Percentiles rank a stretch among this genome's conserved stretches.
Evolutionary conservation across 2,329 filamentous ascomycete species (phyloP).

Genomic region (Ophiobolus disseminans): DNA sequence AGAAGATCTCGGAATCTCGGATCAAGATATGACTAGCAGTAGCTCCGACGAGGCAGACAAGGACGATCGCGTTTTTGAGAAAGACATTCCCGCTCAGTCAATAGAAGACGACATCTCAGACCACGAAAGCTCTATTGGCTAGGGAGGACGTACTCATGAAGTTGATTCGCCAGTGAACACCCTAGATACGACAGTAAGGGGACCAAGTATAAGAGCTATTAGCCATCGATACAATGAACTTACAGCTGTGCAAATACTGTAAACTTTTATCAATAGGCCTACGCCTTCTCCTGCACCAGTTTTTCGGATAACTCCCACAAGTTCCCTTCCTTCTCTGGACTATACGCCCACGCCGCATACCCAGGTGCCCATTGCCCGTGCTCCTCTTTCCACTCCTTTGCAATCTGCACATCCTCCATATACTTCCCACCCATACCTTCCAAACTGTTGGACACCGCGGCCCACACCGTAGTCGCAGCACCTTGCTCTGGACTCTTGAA

Average conservation of each 20-base stretch:
- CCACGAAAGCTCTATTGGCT: too few relatives aligned
- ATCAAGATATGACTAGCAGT: background rate
- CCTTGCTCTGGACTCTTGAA: slow-evolving; percentile 48
- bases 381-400: background rate
- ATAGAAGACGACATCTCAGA: background rate
- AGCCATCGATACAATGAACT: too few relatives aligned
- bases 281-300: too few relatives aligned
- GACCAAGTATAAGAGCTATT: too few relatives aligned
- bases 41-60: background rate
- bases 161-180: too few relatives aligned
- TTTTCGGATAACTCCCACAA: background rate
- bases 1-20: background rate
- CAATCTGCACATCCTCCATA: slow-evolving; percentile 24
- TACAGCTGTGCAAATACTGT: too few relatives aligned
- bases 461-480: slow-evolving; percentile 48
- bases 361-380: background rate
- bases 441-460: slow-evolving; percentile 41
- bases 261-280: too few relatives aligned
- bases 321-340: background rate
- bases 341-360: background rate
- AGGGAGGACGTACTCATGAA: too few relatives aligned
- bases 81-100: background rate
- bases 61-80: background rate
- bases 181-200: too few relatives aligned
- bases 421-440: slow-evolving; percentile 46